Evolutionary conservation across 139 green algal genomes (phyloP), one percentile per base, ranked within the genome.

Genomic region (Chlorella sorokiniana): DNA sequence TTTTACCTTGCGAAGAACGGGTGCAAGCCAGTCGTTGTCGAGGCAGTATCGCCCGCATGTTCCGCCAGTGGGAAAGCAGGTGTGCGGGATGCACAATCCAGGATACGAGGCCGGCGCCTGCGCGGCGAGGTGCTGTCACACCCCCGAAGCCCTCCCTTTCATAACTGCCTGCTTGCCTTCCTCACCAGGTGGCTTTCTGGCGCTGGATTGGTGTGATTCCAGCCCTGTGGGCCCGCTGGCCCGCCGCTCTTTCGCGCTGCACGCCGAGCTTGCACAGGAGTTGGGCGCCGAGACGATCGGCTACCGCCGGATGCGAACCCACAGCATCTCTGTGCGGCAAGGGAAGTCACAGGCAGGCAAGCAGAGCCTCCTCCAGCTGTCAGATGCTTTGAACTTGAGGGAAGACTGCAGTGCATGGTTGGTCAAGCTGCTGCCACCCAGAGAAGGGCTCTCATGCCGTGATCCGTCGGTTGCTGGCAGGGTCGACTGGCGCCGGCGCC

Each of bases 201-300:
- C 91, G 0, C 83, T 94, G 11, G 93, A 96, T 69, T 96, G 93
- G 92, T 89, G 89, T 40, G 89, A 94, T 78, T 69, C 69, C 69
- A 79, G 38, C 0, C 61, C 64, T 1, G 48, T 85, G 10, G 89
- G 83, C 23, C 76, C 85, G 6, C 88, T 96, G 59, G 84, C 90
- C 0, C 84, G 90, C 2, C 85, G 84, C 62, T 91, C 82, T 63
- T 97, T 91, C 79, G 42, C 75, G 29, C 86, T 96, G 54, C 91
- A 96, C 67, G 35, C 61, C 20, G 69, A 92, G 63, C 87, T 97
- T 62, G 93, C 93, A 68, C 38, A 87, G 1, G 73, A 31, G 5
- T 68, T 90, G 27, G 81, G 63, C 25, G 76, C 88, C 0, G 73
- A 86, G 44, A 87, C 14, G 18, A 65, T 88, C 51, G 92, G 92